phyloP scores from a whole-genome alignment of 805 yeast genomes.

The Pichia insulana region DNA sequence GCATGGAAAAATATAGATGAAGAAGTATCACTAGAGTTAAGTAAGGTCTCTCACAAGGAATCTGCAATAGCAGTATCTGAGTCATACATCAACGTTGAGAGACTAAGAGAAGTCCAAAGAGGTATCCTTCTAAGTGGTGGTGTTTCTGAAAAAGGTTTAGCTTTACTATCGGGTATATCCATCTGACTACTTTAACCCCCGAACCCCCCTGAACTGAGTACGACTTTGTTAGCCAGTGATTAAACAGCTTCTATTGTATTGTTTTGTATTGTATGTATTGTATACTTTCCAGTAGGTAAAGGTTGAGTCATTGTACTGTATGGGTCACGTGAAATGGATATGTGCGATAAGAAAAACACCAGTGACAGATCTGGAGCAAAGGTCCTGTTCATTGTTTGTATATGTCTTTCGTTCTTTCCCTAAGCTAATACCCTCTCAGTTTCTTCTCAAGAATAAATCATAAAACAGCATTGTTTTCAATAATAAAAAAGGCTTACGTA shows the following conservation, averaged over 20 bases:
- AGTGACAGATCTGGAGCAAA: neutral
- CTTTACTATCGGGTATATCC: neutral
- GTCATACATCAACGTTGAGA: constrained; percentile 40
- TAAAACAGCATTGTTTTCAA: too few species aligned
- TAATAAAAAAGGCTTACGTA: too few species aligned
- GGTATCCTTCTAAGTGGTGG: constrained; percentile 45
- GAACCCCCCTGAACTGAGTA: too few species aligned
- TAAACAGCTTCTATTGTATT: too few species aligned
- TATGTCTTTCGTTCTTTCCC: neutral
- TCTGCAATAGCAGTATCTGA: constrained; percentile 44
- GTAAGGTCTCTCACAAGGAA: constrained; percentile 41
- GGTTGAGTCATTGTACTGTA: too few species aligned
- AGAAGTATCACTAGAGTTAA: constrained; percentile 49
- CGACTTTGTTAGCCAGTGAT: too few species aligned
- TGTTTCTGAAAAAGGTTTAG: constrained; percentile 1
- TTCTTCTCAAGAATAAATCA: too few species aligned
- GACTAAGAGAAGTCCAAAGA: constrained; percentile 52
- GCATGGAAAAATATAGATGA: constrained; percentile 64
- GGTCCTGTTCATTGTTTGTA: neutral
- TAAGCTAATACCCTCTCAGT: too few species aligned
- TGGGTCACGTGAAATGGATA: too few species aligned
- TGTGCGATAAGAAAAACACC: neutral
- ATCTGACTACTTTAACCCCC: neutral
- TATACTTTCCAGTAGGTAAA: too few species aligned
- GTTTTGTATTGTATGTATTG: too few species aligned